phyloP scores from a whole-genome alignment of 345 rosid species.

The Salix caprea region DNA sequence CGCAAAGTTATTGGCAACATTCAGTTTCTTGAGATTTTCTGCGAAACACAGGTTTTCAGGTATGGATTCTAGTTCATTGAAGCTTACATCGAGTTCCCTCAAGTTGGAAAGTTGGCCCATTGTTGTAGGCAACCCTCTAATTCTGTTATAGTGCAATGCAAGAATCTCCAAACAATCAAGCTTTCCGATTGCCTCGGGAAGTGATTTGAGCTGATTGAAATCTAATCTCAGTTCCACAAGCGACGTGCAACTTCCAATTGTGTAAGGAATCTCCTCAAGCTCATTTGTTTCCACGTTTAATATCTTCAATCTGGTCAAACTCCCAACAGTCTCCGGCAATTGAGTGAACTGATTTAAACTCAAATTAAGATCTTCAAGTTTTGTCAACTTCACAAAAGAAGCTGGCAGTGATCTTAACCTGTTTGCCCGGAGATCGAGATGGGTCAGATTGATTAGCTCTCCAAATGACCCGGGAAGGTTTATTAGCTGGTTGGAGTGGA shows the following conservation, averaged over 20 bases:
- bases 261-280: slow-evolving; percentile 57
- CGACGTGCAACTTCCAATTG: slow-evolving; percentile 47
- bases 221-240: slow-evolving; percentile 51
- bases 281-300: slow-evolving; percentile 54
- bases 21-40: slow-evolving; percentile 43
- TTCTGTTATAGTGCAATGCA: slow-evolving; percentile 50
- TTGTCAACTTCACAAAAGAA: slow-evolving; percentile 47
- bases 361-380: slow-evolving; percentile 41
- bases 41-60: slow-evolving; percentile 59
- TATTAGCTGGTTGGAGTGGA: slow-evolving; percentile 55
- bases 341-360: slow-evolving; percentile 46
- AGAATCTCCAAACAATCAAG: slow-evolving; percentile 48
- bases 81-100: slow-evolving; percentile 62
- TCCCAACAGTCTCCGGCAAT: slow-evolving; percentile 47
- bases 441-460: slow-evolving; percentile 40
- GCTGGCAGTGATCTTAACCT: slow-evolving; percentile 45
- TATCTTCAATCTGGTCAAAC: slow-evolving; percentile 38
- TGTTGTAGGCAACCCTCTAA: slow-evolving; percentile 60
- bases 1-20: slow-evolving; percentile 58
- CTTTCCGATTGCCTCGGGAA: slow-evolving; percentile 65
- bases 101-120: slow-evolving; percentile 45
- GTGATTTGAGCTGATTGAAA: slow-evolving; percentile 59
- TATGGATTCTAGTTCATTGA: slow-evolving; percentile 55
- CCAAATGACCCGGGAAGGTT: slow-evolving; percentile 62
- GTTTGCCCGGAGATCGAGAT: slow-evolving; percentile 60